Percentiles rank a stretch among this genome's conserved stretches.
Conservation (phyloP, 1,139 yeast genomes). For the Sugiyamaella sp. region DNA sequence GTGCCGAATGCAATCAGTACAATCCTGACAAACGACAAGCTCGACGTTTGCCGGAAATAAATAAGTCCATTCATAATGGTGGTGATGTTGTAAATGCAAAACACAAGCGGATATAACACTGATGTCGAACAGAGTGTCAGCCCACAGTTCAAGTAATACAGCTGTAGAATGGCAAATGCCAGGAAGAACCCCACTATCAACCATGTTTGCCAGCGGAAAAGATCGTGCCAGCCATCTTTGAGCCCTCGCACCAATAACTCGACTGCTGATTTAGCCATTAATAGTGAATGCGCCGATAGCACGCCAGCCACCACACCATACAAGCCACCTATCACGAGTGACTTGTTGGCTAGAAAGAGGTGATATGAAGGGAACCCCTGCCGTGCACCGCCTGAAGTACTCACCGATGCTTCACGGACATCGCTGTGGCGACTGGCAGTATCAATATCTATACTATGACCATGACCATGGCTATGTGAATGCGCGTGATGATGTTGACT, state of each 20-base stretch:
- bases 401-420: too few relatives aligned
- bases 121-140: slow-evolving; percentile 74
- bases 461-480: not conserved
- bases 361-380: slow-evolving; percentile 8
- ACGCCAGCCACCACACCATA: slow-evolving; percentile 78
- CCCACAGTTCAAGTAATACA: slow-evolving; percentile 75
- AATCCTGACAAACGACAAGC: slow-evolving; percentile 46
- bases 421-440: not conserved
- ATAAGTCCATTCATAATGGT: slow-evolving; percentile 74
- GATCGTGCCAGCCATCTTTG: slow-evolving; percentile 40
- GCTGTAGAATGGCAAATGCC: slow-evolving; percentile 71
- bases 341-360: slow-evolving; percentile 9
- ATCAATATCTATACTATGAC: not conserved
- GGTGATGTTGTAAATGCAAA: slow-evolving; percentile 76
- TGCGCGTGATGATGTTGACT: not conserved
- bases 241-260: slow-evolving; percentile 56
- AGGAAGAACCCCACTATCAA: slow-evolving; percentile 61
- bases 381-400: too few relatives aligned
- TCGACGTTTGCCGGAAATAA: slow-evolving; percentile 57
- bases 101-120: slow-evolving; percentile 79
- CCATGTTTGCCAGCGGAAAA: slow-evolving; percentile 47
- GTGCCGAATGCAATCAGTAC: slow-evolving; percentile 56
- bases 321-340: slow-evolving; percentile 50
- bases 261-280: slow-evolving; percentile 81
- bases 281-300: slow-evolving; percentile 80